Percentiles rank a stretch among this genome's conserved stretches.
Evolutionary conservation across 257 asterid genomes (phyloP).

Genomic region (Oldenlandia corymbosa): DNA sequence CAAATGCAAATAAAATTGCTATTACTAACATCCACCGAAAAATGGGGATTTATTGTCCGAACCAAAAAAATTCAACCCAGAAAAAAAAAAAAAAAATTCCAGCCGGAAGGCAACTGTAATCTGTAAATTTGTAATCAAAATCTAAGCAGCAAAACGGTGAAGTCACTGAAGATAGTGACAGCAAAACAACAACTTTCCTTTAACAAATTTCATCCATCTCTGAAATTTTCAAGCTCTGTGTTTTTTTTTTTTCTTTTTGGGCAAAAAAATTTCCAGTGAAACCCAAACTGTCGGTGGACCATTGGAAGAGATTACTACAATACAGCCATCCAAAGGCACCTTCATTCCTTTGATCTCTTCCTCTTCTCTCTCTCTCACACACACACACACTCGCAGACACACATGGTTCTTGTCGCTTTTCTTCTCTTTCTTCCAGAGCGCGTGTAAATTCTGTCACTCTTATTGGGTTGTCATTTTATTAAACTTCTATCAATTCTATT

Average conservation of each 20-base stretch:
- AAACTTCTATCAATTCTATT: neutral
- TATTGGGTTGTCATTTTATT: neutral
- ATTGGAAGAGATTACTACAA: neutral
- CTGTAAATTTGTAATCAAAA: neutral
- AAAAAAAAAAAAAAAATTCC: neutral
- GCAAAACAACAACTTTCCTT: slow-evolving; percentile 3
- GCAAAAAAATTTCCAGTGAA: neutral
- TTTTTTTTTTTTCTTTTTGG: no score
- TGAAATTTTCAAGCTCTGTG: neutral
- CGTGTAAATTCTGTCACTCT: no score
- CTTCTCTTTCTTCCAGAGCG: neutral
- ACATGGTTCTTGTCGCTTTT: slow-evolving; percentile 7
- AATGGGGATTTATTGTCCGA: no score
- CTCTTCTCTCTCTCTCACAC: slow-evolving; percentile 7
- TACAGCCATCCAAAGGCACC: neutral
- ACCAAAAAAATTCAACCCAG: no score
- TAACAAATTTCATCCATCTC: slow-evolving; percentile 4
- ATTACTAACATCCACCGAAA: no score
- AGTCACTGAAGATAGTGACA: slow-evolving; percentile 4
- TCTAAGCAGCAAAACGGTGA: neutral
- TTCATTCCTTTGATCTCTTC: slow-evolving; percentile 9
- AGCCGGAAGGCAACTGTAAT: slow-evolving; percentile 8
- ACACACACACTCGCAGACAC: slow-evolving; percentile 6
- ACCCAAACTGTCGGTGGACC: slow-evolving; percentile 37
- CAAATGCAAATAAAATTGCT: no score